phyloP scores from a whole-genome alignment of 768 basidiomycete genomes.

The Udeniomyces megalosporus region DNA sequence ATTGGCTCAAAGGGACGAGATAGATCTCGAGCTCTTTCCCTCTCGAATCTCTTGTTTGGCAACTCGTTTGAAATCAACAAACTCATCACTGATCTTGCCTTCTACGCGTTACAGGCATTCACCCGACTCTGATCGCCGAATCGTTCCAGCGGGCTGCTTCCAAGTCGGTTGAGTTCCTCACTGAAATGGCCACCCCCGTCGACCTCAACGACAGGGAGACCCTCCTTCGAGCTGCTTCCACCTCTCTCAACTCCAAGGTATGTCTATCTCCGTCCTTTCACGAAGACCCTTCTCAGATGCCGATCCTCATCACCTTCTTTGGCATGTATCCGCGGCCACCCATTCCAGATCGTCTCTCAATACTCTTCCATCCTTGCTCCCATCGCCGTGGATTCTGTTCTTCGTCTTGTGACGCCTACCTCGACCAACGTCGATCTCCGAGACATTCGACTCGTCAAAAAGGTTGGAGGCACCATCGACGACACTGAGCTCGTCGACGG shows the following conservation, averaged over 20 bases:
- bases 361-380: constrained; percentile 97
- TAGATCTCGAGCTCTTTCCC: too few relatives aligned
- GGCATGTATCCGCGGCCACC: too few relatives aligned
- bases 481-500: constrained; percentile 95
- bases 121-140: constrained; percentile 92
- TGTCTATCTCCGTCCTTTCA: too few relatives aligned
- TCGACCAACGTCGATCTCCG: constrained; percentile 92
- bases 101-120: constrained; percentile 41
- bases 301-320: too few relatives aligned
- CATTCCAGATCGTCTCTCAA: constrained; percentile 81
- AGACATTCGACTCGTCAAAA: constrained; percentile 92
- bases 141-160: constrained; percentile 80
- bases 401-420: constrained; percentile 67
- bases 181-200: constrained; percentile 80
- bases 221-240: constrained; percentile 81
- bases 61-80: too few relatives aligned
- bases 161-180: constrained; percentile 85
- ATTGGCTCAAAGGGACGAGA: too few relatives aligned
- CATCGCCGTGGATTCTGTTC: constrained; percentile 92
- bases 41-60: too few relatives aligned
- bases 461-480: constrained; percentile 96
- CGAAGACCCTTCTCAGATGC: too few relatives aligned
- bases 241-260: constrained; percentile 90
- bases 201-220: constrained; percentile 73
- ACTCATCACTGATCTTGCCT: not conserved